These are phyloP conservation scores for Plasmodium gonderi DNA, from an alignment of 169 alveolate species.

Conservation along the genomic window DNA sequence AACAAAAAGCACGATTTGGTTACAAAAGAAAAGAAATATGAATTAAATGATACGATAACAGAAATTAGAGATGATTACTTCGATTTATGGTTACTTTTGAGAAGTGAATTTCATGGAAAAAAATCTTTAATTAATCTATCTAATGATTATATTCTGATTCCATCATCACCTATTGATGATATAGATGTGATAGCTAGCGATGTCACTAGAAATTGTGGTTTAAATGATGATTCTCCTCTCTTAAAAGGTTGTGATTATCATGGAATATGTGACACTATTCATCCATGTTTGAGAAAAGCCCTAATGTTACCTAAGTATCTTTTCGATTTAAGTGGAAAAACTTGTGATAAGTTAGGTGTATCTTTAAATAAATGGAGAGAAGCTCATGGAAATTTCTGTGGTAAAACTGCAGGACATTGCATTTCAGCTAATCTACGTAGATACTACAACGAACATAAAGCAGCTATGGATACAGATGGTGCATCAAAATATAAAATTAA, in stretches of 20 bases:
- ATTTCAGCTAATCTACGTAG: conserved; percentile 27
- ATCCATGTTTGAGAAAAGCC: conserved; percentile 69
- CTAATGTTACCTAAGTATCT: conserved; percentile 58
- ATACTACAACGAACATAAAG: conserved; percentile 32
- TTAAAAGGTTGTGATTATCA: conserved; percentile 65
- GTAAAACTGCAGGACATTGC: conserved; percentile 13
- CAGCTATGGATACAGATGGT: conserved; percentile 1
- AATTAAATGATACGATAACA: conserved; percentile 54
- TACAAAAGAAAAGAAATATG: conserved; percentile 62
- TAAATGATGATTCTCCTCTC: conserved; percentile 17
- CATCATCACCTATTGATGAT: conserved; percentile 46
- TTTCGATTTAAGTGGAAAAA: conserved; percentile 71
- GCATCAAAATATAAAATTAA: conserved; percentile 63
- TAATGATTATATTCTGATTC: conserved; percentile 60
- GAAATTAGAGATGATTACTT: conserved; percentile 73
- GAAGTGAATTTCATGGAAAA: conserved; percentile 69
- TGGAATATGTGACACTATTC: conserved; percentile 23
- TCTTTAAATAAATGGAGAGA: conserved; percentile 60
- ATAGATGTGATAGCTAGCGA: conserved; percentile 43
- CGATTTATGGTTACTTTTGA: conserved; percentile 56
- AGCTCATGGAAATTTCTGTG: conserved; percentile 52
- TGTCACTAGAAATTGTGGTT: conserved; percentile 53
- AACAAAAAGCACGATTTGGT: conserved; percentile 55
- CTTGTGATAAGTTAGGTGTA: conserved; percentile 71
- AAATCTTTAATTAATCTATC: conserved; percentile 53